These are phyloP conservation scores for Pseudogymnoascus destructans DNA, from an alignment of 2,329 filamentous ascomycete species.

Conservation along the genomic window DNA sequence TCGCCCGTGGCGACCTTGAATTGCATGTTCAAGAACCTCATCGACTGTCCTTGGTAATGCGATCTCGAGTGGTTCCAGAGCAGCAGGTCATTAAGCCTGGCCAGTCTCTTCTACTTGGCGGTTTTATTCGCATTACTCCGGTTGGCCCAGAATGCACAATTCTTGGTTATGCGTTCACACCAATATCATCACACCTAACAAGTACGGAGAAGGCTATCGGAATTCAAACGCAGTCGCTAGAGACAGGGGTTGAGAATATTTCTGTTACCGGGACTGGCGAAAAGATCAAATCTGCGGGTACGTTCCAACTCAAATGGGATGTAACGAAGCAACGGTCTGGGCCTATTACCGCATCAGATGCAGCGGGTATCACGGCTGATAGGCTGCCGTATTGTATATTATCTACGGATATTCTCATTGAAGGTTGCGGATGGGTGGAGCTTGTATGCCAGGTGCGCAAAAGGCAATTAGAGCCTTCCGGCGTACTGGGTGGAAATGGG, in stretches of 20 bases:
- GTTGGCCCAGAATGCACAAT: slow-evolving; percentile 50
- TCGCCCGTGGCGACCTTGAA: slow-evolving; percentile 62
- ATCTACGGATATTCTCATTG: slow-evolving; percentile 72
- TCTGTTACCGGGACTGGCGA: slow-evolving; percentile 42
- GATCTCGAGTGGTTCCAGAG: slow-evolving; percentile 56
- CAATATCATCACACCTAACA: slow-evolving; percentile 63
- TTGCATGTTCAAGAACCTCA: slow-evolving; percentile 54
- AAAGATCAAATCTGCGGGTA: slow-evolving; percentile 56
- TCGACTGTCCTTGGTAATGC: slow-evolving; percentile 64
- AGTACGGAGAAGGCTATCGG: slow-evolving; percentile 65
- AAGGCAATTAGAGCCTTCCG: slow-evolving; percentile 31
- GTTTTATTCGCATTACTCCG: slow-evolving; percentile 78
- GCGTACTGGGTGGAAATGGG: slow-evolving; percentile 13
- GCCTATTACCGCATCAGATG: slow-evolving; percentile 51
- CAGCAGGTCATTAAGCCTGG: slow-evolving; percentile 61
- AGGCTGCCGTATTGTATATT: slow-evolving; percentile 68
- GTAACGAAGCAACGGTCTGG: slow-evolving; percentile 71
- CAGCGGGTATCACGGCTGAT: slow-evolving; percentile 49
- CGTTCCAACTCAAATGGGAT: slow-evolving; percentile 63
- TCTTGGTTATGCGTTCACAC: slow-evolving; percentile 76
- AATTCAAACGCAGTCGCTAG: slow-evolving; percentile 52
- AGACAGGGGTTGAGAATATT: slow-evolving; percentile 50
- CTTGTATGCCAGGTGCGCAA: slow-evolving; percentile 67
- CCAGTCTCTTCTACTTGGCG: slow-evolving; percentile 72
- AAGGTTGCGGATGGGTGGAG: slow-evolving; percentile 90